Base-by-base conservation (phyloP, 2,329 filamentous ascomycete species). In the Chrysoporthe puriensis region DNA sequence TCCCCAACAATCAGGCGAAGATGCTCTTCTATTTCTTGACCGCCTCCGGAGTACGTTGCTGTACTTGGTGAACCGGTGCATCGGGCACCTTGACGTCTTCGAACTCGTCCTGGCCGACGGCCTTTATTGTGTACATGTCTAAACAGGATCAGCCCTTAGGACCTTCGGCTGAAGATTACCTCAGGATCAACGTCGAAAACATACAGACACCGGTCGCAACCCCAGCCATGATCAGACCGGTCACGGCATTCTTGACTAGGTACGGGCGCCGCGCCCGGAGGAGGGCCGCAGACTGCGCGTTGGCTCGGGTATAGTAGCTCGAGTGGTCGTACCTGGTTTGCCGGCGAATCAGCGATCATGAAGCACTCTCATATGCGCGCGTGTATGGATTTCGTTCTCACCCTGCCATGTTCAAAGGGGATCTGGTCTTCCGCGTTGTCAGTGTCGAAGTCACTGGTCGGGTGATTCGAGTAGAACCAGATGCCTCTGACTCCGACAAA, bases 21-120 rank as follows among this genome's bases (percentile, higher is more conserved):
- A 34, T n/a, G 11, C 26, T 18, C 18, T 21, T 60, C 32, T 64
- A 66, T 14, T 71, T 74, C 67, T 80, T 77, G 50, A 80, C 75
- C n/a, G 66, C 32, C 50, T 66, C 58, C 48, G 72, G 42, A n/a
- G 7, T 65, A 36, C 66, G 40, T 18, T 67, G 70, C 54, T 74
- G 62, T 67, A 73, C 64, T 18, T 73, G 67, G 44, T 67, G 66
- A 34, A 71, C 66, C 2, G 92, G 90, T 63, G 86, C 83, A 77
- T 93, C 91, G 40, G 96, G 96, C 48, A 98, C 90, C 77, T 93
- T 90, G 74, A 98, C 94, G 77, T 99, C 96, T 67, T 94, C 92
- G 82, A 99, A 99, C 73, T 97, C 93, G 79, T 98, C 96, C 80
- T 98, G 96, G 56, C 95, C 93, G 76, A 99, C 92, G 65, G 93